Evolutionary conservation across 2,329 filamentous ascomycete genomes (phyloP), one percentile per base, ranked within the genome.

Genomic region (Xylariales sp.): DNA sequence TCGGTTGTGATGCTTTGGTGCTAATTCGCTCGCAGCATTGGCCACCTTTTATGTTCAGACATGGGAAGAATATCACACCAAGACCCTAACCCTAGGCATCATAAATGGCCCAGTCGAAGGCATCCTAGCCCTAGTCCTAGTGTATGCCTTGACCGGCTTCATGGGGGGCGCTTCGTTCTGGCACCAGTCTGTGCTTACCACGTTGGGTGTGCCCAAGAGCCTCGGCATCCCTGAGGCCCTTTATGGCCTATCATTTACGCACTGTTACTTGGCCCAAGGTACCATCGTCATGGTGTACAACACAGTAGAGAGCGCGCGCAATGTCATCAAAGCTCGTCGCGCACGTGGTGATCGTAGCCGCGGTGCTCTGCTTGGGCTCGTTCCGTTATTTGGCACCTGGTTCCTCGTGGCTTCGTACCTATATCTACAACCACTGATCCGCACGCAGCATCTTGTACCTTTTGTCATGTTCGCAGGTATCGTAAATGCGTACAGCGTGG

Each of bases 51-150:
- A 98, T 80, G 91, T 98, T 49, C 96, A 98, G 80, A 98, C 96
- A 41, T 99, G 96, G 96, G 96, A 99, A 78, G 96, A 98, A 80
- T 99, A 98, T 82, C 95, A 98, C 82, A 99, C 96, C 59, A 94
- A 97, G 80, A 96, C 94, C 3, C 87, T 99, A 55, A 97, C 94
- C 1, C 88, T 99, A 5, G 96, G 96, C 67, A 83, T 98, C 70
- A 86, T 99, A 72, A 97, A 95, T 71, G 96, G 96, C 0, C 96
- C 96, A 3, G 96, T 99, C 45, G 96, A 99, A 81, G 96, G 96
- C 59, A 91, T 99, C 64, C 82, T 98, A 54, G 94, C 93, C 48
- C 86, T 99, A 23, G 91, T 93, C 75, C 78, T 87, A 63, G 90
- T 99, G 67, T 98, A 96, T 80, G 88, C 89, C 43, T 83, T 97